Base-by-base conservation (phyloP, 306 rosid species). In the Chamaecrista fasciculata region DNA sequence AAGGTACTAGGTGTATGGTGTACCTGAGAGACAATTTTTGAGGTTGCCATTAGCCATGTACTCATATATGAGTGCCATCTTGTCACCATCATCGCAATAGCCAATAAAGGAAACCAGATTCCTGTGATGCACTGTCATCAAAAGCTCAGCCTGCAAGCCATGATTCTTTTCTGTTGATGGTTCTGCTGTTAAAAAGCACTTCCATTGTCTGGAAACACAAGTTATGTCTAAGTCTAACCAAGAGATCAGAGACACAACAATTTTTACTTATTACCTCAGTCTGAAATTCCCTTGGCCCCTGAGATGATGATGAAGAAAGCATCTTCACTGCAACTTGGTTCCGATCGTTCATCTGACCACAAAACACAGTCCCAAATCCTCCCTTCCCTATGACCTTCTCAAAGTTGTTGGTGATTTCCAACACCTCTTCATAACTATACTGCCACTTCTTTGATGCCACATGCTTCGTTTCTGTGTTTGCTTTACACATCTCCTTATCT, bases 271-370 rank as follows among this genome's bases (percentile, higher is more conserved):
- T 74, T 82, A 86, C 92, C 87, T 89, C 92, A 6, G 90, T 77
- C 52, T 76, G 88, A 76, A 89, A 89, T 76, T 86, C 90, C 69
- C 71, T 84, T 55, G 86, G 85, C 16, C 96, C 96, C 16, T 89
- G 92, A 70, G 90, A 58, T 67, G 96, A 86, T 50, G 89, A 62
- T 37, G 90, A 67, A 39, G 90, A 89, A 40, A 86, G 88, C 72
- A 77, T 81, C 70, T 89, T 89, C 7, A 81, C 83, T 8, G 96
- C 96, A 49, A 84, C 90, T 79, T 79, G 77, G 33, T 69, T 84
- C 42, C 86, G 88, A 75, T 82, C 83, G 65, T 83, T 78, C 83
- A 81, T 69, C 44, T 63, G 25, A 42, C 96, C 96, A 33, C 16
- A 21, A 56, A 79, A 89, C 59, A 86, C 92, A 36, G 11, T 53